A percentile compares a stretch with the other conserved stretches of the same genome.
phyloP scores from a whole-genome alignment of 495 filamentous ascomycete species.

The Cercophora newfieldiana region DNA sequence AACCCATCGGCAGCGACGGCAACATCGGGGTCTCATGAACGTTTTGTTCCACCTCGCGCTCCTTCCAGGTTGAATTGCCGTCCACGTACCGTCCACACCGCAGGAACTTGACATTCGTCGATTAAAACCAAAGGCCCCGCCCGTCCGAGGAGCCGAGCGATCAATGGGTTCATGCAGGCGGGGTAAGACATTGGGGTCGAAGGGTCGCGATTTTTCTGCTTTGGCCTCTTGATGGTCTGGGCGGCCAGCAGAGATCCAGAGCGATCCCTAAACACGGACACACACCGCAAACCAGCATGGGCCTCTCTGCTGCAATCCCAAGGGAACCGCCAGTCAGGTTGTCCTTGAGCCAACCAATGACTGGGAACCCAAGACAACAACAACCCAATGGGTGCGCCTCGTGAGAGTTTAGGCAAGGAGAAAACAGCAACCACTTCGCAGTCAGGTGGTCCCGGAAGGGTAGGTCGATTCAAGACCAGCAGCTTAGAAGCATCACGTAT shows the following conservation, averaged over 20 bases:
- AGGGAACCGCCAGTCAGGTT: background rate
- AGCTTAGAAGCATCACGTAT: background rate
- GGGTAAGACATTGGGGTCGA: conserved; percentile 6
- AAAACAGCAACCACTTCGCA: background rate
- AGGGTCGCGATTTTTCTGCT: background rate
- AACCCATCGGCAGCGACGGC: background rate
- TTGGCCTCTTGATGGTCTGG: conserved; percentile 2
- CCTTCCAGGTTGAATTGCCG: conserved; percentile 1
- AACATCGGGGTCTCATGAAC: background rate
- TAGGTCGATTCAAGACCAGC: background rate
- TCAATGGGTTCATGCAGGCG: conserved; percentile 20
- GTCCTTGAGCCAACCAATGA: background rate
- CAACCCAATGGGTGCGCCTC: background rate
- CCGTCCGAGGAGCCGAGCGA: conserved; percentile 2
- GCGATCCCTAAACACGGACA: background rate
- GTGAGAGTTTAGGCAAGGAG: background rate
- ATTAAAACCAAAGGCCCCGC: conserved; percentile 6
- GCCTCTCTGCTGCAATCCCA: background rate
- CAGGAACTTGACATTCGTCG: background rate
- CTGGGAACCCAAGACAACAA: background rate
- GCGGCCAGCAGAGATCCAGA: background rate
- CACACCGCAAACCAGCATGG: background rate
- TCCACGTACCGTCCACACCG: background rate
- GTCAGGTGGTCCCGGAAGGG: background rate
- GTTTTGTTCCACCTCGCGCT: background rate